Percentiles rank a stretch among this genome's conserved stretches.
phyloP scores from a whole-genome alignment of 345 rosid genomes.

The Combretum micranthum region DNA sequence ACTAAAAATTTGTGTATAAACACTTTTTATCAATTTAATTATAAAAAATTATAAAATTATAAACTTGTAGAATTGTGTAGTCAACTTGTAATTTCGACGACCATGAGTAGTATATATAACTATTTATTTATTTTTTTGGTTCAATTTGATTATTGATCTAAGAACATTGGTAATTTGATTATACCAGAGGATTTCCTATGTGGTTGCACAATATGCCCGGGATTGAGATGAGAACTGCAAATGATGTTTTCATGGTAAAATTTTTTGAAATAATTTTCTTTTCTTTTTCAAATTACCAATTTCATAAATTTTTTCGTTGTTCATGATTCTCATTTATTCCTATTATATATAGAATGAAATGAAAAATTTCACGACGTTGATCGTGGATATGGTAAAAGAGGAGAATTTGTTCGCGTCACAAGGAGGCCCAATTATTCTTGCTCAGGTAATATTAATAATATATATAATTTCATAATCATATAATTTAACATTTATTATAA shows the following conservation, averaged over 20 bases:
- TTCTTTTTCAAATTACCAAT: too few species aligned
- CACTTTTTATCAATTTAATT: too few species aligned
- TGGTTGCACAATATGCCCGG: constrained; percentile 19
- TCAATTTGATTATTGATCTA: neutral
- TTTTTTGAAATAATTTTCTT: neutral
- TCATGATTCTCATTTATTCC: too few species aligned
- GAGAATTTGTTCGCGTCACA: constrained; percentile 68
- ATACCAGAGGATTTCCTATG: constrained; percentile 45
- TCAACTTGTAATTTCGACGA: too few species aligned
- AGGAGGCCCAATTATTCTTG: constrained; percentile 70
- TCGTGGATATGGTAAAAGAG: constrained; percentile 49
- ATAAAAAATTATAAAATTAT: too few species aligned
- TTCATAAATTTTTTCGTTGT: neutral
- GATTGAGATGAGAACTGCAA: constrained; percentile 12
- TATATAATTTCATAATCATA: neutral
- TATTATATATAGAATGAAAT: constrained; percentile 38
- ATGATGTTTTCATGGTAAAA: constrained; percentile 38
- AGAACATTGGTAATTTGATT: neutral
- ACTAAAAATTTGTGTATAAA: too few species aligned
- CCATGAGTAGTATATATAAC: too few species aligned
- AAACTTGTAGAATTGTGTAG: too few species aligned
- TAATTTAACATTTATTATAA: neutral
- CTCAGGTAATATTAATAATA: constrained; percentile 74
- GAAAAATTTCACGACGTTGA: constrained; percentile 59
- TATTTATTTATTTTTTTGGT: neutral